Evolutionary conservation across 148 eudicot species (phyloP).

Genomic region (Talinum fruticosum): DNA sequence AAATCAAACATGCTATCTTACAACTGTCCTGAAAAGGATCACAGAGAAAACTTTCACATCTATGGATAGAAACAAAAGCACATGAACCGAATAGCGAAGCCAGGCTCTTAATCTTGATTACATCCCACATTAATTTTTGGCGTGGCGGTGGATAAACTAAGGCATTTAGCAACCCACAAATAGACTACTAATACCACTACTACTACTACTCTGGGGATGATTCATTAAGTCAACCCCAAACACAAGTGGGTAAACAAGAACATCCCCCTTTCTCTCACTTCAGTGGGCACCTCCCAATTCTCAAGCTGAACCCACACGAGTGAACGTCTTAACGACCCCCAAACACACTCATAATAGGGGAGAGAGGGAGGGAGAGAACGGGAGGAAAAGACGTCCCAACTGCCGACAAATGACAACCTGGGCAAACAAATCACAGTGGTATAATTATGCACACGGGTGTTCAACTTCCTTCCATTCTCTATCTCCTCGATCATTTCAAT

Average conservation of each 20-base stretch:
- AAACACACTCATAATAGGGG: background rate
- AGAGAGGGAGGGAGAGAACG: background rate
- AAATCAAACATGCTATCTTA: no score
- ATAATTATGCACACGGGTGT: background rate
- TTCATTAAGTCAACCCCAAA: background rate
- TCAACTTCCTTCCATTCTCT: background rate
- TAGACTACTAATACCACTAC: no score
- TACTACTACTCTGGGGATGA: background rate
- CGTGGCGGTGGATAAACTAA: no score
- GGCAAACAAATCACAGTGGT: background rate
- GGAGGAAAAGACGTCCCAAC: conserved; percentile 4
- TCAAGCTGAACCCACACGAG: background rate
- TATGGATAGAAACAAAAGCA: no score
- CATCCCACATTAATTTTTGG: no score
- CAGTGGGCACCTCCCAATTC: background rate
- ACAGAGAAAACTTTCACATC: no score
- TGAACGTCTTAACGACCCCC: background rate
- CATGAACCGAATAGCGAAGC: no score
- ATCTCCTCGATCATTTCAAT: background rate
- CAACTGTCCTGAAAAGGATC: no score
- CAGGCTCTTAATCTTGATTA: no score
- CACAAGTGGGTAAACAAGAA: background rate
- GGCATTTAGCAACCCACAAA: no score
- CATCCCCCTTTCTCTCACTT: background rate
- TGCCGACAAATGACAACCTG: conserved; percentile 5